phyloP scores from a whole-genome alignment of 2,329 filamentous ascomycete species.

The Myrmaecium sp. region DNA sequence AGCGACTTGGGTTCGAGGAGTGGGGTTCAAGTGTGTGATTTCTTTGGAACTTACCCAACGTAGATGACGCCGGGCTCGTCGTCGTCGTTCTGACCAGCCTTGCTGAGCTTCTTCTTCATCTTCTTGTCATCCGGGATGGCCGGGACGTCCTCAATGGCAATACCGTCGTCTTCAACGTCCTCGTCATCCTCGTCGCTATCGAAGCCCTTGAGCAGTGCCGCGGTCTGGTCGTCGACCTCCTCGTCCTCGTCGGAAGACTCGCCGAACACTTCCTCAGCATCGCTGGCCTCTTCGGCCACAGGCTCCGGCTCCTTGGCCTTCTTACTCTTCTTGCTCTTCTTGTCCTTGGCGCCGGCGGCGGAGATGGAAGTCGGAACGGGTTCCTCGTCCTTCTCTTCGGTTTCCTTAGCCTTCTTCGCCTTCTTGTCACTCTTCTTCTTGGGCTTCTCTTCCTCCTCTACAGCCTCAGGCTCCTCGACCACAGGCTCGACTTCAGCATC shows the following conservation, averaged over 20 bases:
- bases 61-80: constrained; percentile 66
- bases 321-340: constrained; percentile 12
- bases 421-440: constrained; percentile 7
- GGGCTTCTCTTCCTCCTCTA: constrained; percentile 4
- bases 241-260: constrained; percentile 18
- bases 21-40: not conserved
- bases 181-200: constrained; percentile 28
- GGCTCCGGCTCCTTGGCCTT: constrained; percentile 5
- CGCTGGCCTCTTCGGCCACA: constrained; percentile 8
- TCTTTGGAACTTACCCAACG: constrained; percentile 40
- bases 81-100: constrained; percentile 30
- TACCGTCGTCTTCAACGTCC: constrained; percentile 19
- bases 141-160: constrained; percentile 21
- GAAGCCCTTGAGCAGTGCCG: constrained; percentile 34
- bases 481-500: constrained; percentile 8
- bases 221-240: constrained; percentile 29
- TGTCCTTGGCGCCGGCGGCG: constrained; percentile 5
- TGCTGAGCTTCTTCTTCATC: constrained; percentile 27
- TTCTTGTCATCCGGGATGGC: constrained; percentile 14
- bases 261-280: too few relatives aligned
- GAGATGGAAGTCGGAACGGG: constrained; percentile 1
- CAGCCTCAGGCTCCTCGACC: constrained; percentile 5
- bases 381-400: constrained; percentile 1
- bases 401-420: constrained; percentile 3
- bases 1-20: not conserved